These are phyloP conservation scores for Lecanicillium sp. DNA, from an alignment of 2,329 filamentous ascomycete species.

Conservation along the genomic window DNA sequence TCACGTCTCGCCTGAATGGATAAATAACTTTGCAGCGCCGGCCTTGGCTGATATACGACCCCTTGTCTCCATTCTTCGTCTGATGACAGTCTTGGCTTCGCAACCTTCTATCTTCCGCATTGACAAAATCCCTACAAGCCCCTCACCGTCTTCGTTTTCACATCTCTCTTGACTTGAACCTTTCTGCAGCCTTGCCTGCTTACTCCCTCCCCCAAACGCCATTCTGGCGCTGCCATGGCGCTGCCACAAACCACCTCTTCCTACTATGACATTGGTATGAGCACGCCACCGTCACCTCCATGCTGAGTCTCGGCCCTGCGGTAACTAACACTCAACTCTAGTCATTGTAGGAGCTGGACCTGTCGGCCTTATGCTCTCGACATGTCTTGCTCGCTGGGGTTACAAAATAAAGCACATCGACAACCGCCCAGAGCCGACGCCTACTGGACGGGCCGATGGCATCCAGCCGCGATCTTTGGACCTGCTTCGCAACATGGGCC, in stretches of 20 bases:
- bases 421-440: constrained; percentile 77
- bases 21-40: constrained; percentile 5
- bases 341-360: constrained; percentile 88
- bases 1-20: neutral
- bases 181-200: neutral
- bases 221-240: constrained; percentile 8
- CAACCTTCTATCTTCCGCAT: neutral
- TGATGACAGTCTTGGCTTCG: neutral
- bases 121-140: neutral
- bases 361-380: constrained; percentile 80
- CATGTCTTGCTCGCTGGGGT: constrained; percentile 84
- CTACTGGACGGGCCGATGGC: constrained; percentile 81
- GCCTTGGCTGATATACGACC: neutral
- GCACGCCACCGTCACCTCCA: neutral
- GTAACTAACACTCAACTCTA: constrained; percentile 29
- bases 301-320: neutral
- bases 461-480: constrained; percentile 88
- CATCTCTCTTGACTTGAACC: neutral
- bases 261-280: constrained; percentile 41
- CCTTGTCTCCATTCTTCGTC: neutral
- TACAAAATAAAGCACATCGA: constrained; percentile 95
- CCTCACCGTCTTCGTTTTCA: neutral
- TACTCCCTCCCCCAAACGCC: too few relatives aligned
- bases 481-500: constrained; percentile 79
- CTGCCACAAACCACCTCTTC: neutral